These are phyloP conservation scores for Cairneyella variabilis DNA, from an alignment of 495 filamentous ascomycete genomes.

Conservation along the genomic window DNA sequence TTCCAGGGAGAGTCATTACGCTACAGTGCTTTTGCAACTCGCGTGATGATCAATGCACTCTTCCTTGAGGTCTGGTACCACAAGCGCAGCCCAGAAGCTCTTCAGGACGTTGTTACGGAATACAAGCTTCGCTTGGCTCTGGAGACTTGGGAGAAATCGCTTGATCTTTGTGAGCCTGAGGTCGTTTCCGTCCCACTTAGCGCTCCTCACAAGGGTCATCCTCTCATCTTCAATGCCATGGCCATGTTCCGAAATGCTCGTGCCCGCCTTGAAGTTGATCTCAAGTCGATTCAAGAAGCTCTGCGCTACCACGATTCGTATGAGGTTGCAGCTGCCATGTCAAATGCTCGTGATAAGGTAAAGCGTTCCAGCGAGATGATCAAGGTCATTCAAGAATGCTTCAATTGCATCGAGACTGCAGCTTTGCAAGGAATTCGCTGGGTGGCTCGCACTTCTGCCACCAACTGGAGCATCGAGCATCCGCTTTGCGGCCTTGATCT, in stretches of 20 bases:
- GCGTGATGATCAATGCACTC: conserved; percentile 97
- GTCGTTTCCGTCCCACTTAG: conserved; percentile 85
- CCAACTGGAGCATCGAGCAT: conserved; percentile 99
- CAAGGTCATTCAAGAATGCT: conserved; percentile 96
- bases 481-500: conserved; percentile 94
- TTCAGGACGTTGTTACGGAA: conserved; percentile 95
- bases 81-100: conserved; percentile 91
- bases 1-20: conserved; percentile 89
- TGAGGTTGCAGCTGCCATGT: conserved; percentile 96
- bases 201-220: conserved; percentile 96
- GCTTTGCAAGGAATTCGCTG: conserved; percentile 93
- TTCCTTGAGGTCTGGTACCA: conserved; percentile 99
- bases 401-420: conserved; percentile 96
- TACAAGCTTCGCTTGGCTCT: conserved; percentile 95
- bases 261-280: conserved; percentile 87
- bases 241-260: conserved; percentile 95
- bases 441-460: conserved; percentile 93
- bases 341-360: conserved; percentile 83
- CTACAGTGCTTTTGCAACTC: conserved; percentile 96
- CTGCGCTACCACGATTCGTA: conserved; percentile 95
- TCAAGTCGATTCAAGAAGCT: conserved; percentile 93
- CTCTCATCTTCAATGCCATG: conserved; percentile 97
- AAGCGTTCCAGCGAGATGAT: conserved; percentile 97
- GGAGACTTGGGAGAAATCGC: conserved; percentile 96
- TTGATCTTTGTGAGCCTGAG: conserved; percentile 91